Evolutionary conservation across 176 grass and related monocot genomes (phyloP), one percentile per base, ranked within the genome.

Genomic region (Oryza coarctata): DNA sequence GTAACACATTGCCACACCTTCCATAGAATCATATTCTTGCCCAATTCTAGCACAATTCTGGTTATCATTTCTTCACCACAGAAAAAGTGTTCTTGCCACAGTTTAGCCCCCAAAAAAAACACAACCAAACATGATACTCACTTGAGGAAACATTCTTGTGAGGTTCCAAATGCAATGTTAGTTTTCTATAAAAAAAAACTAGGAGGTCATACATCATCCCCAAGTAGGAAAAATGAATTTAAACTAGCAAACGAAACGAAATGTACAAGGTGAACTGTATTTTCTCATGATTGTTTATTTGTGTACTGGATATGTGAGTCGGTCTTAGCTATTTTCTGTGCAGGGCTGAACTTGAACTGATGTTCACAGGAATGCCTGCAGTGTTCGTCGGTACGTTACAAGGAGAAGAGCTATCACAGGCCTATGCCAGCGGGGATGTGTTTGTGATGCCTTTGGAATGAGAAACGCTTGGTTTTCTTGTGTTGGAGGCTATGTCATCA

Each of bases 401-500:
- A 58, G 92, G 92, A 2, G 89, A 94, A 76, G 92, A 89, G 64
- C 69, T 94, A 29, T 94, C 92, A 14, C 80, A 89, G 73, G 92
- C 92, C 22, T 94, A 94, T 73, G 89, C 92, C 34, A 91, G 92
- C 36, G 89, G 92, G 27, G 89, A 94, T 82, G 80, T 94, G 17
- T 91, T 94, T 68, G 83, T 89, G 86, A 94, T 94, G 92, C 89
- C 92, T 63, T 91, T 86, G 0, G 92, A 94, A 22, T 91, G 89
- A 30, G 92, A 94, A 81, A 94, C 92, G 1, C 92, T 94, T 6
- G 92, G 92, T 1, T 86, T 91, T 76, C 87, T 94, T 43, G 92
- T 91, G 23, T 63, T 91, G 64, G 92, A 94, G 89, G 84, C 92
- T 18, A 94, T 94, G 89, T 94, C 92, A 28, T 94, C 92, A 1